phyloP scores from a whole-genome alignment of 306 rosid genomes.

The Cicer bijugum region DNA sequence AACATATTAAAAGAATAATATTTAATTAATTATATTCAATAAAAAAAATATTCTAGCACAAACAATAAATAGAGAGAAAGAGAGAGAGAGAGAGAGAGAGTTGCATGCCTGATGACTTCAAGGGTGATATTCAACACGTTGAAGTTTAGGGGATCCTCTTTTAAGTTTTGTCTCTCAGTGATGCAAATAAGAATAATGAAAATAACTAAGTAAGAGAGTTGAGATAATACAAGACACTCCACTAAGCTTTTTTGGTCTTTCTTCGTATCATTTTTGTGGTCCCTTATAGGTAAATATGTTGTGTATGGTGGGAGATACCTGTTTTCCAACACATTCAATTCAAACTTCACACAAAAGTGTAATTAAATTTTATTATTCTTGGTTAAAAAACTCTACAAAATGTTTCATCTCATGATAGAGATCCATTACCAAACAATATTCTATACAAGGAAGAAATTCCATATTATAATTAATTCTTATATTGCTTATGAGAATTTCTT shows the following conservation, averaged over 20 bases:
- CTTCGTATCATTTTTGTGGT: conserved; percentile 2
- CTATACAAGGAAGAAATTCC: background rate
- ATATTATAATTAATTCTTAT: background rate
- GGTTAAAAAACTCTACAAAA: background rate
- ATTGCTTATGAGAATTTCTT: background rate
- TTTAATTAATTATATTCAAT: too few relatives aligned
- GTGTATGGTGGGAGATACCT: conserved; percentile 82
- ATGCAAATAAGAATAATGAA: conserved; percentile 69
- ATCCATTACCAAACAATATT: background rate
- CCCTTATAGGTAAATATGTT: conserved; percentile 47
- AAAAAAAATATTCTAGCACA: background rate
- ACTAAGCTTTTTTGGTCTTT: conserved; percentile 12
- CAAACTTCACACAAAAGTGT: too few relatives aligned
- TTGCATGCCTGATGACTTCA: conserved; percentile 53
- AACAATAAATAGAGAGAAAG: background rate
- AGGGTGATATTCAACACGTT: conserved; percentile 58
- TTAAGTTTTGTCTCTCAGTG: conserved; percentile 64
- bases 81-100: background rate
- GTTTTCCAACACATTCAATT: background rate
- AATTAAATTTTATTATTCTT: background rate
- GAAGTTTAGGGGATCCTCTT: conserved; percentile 78
- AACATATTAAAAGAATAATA: too few relatives aligned
- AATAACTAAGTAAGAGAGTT: conserved; percentile 61
- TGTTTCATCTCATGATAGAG: conserved; percentile 29
- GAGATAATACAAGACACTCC: conserved; percentile 58